phyloP scores from a whole-genome alignment of 2,329 filamentous ascomycete species.

The Blastomyces gilchristii region DNA sequence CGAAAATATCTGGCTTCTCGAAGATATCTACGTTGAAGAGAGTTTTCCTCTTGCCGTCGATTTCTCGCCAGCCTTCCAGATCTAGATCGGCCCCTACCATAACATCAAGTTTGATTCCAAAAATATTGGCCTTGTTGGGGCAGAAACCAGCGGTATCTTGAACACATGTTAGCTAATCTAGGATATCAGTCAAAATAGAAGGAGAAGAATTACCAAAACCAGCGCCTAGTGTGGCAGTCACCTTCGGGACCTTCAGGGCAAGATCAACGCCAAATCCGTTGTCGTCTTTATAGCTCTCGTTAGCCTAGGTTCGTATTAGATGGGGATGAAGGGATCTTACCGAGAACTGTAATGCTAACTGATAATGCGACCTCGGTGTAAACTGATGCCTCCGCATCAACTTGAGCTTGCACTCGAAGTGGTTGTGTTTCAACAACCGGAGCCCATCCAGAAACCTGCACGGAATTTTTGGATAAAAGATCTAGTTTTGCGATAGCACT shows the following conservation, averaged over 20 bases:
- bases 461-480: constrained; percentile 5
- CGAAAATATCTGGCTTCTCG: constrained; percentile 6
- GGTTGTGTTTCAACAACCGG: constrained; percentile 8
- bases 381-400: constrained; percentile 6
- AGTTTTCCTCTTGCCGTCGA: constrained; percentile 8
- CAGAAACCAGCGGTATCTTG: constrained; percentile 9
- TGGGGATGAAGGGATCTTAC: not conserved
- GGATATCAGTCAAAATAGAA: not conserved
- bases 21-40: constrained; percentile 9
- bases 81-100: constrained; percentile 6
- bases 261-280: constrained; percentile 9
- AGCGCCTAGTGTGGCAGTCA: constrained; percentile 6
- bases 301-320: not conserved
- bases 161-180: not conserved
- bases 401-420: constrained; percentile 7
- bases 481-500: constrained; percentile 9
- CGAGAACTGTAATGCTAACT: constrained; percentile 9
- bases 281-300: constrained; percentile 7
- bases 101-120: constrained; percentile 8
- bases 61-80: constrained; percentile 7
- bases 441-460: constrained; percentile 10
- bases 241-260: constrained; percentile 7
- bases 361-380: constrained; percentile 10
- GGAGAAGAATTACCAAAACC: constrained; percentile 3
- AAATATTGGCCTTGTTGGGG: constrained; percentile 1